Base-by-base conservation (phyloP, 1,139 yeast genomes). In the Geotrichum europaeum region DNA sequence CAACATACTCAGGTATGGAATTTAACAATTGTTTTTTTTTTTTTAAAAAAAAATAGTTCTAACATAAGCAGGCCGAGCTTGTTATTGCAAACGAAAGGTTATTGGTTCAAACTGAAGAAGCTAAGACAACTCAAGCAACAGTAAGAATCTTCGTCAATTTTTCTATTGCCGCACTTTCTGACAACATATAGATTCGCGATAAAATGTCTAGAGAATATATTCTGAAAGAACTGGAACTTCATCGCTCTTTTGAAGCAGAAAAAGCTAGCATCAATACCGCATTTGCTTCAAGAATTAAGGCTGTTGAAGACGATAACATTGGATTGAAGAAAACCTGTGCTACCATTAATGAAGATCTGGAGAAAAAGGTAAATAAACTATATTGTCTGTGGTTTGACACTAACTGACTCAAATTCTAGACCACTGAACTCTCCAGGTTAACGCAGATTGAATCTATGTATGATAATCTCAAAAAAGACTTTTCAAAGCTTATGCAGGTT, bases 241-340 rank as follows among this genome's bases (percentile, higher is more conserved):
- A 55, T 36, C 55, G 59, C 13, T 59, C 45, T 6, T 61, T 61
- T 57, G 62, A 61, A 47, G 36, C 61, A 24, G 60, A 59, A 49
- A 59, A 58, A 34, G 49, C 58, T 12, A 24, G 59, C 18, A 25
- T 61, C 1, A 30, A 24, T 20, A 40, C 36, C 18, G 47, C 54
- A 24, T 28, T 53, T 51, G 56, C 47, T 15, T 13, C 57, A 10
- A 56, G 54, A 50, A 18, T 43, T 1, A 55, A 54, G 24, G 59
- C 49, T 15, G 32, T 61, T 3, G 54, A 50, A 25, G 59, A 53
- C 18, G 53, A 56, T 24, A 61, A 57, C 32, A 28, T 50, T 3
- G 43, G 50, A 18, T 51, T 61, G 12, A 56, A 56, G n/a, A 45
- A 56, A n/a, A 30, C 24, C 3, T 56, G 59, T 49, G 28, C 54